These are phyloP conservation scores for Cucumis melo DNA, from an alignment of 306 rosid species.

Conservation along the genomic window DNA sequence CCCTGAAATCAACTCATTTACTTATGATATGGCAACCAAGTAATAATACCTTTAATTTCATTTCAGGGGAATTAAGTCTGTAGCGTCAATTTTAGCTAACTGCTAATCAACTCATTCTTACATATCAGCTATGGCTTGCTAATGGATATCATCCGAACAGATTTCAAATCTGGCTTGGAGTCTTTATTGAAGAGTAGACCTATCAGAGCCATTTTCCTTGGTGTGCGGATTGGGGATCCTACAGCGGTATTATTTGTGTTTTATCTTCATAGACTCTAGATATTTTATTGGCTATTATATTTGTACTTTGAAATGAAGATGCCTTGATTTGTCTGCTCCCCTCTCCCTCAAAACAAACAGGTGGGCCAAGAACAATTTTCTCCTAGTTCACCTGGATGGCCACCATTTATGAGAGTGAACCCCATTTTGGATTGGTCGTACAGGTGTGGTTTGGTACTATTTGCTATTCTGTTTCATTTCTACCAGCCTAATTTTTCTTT, in stretches of 20 bases:
- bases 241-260: conserved; percentile 58
- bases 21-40: conserved; percentile 58
- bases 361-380: conserved; percentile 95
- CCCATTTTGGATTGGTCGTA: conserved; percentile 98
- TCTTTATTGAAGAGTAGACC: conserved; percentile 61
- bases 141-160: conserved; percentile 64
- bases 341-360: conserved; percentile 22
- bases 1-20: conserved; percentile 76
- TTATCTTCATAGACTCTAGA: neutral
- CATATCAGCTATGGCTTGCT: conserved; percentile 72
- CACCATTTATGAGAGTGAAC: conserved; percentile 94
- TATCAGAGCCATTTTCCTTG: conserved; percentile 83
- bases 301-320: neutral
- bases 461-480: neutral
- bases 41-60: conserved; percentile 28
- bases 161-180: conserved; percentile 95
- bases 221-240: conserved; percentile 96
- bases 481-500: neutral
- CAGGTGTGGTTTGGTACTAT: conserved; percentile 22
- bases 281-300: neutral
- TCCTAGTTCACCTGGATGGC: conserved; percentile 97
- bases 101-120: conserved; percentile 7
- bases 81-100: neutral
- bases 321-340: neutral
- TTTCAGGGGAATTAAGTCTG: neutral